A percentile compares a stretch with the other conserved stretches of the same genome.
Evolutionary conservation across 176 grass and related monocot genomes (phyloP).

Genomic region (Calamus simplicifolius): DNA sequence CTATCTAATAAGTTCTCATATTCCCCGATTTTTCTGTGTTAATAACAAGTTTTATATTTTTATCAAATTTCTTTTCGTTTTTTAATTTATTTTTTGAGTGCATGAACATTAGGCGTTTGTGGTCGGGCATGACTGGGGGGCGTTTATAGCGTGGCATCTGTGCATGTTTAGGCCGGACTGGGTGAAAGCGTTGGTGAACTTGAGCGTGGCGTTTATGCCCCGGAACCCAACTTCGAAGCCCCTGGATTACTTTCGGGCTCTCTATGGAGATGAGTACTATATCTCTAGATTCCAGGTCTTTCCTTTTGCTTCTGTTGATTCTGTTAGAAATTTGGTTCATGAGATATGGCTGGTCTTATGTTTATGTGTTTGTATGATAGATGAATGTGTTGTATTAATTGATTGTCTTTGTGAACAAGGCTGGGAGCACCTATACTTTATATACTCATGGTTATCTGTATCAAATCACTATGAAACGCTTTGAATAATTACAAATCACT

Average conservation of each 20-base stretch:
- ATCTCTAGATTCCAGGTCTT: constrained; percentile 69
- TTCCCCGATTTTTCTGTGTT: no score
- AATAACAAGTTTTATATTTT: no score
- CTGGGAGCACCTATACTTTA: no score
- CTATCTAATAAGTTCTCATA: no score
- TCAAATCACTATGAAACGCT: no score
- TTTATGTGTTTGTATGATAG: neutral
- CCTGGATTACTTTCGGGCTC: constrained; percentile 36
- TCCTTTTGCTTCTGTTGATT: neutral
- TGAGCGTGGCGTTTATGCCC: constrained; percentile 56
- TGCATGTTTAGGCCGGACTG: constrained; percentile 67
- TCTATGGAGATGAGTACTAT: constrained; percentile 74
- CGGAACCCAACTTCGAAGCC: constrained; percentile 28
- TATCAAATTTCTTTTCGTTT: no score
- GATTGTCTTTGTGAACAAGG: no score
- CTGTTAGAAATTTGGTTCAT: no score
- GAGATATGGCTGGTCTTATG: no score
- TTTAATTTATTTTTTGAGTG: no score
- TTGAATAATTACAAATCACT: no score
- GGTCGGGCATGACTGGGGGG: constrained; percentile 81
- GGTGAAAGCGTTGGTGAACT: constrained; percentile 64
- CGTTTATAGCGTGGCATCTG: constrained; percentile 64
- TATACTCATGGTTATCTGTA: no score
- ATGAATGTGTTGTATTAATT: neutral
- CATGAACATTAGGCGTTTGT: constrained; percentile 45